Evolutionary conservation across 192 early-diverging fungal genomes (phyloP), one percentile per base, ranked within the genome.

Genomic region (Dissophora globulifera): DNA sequence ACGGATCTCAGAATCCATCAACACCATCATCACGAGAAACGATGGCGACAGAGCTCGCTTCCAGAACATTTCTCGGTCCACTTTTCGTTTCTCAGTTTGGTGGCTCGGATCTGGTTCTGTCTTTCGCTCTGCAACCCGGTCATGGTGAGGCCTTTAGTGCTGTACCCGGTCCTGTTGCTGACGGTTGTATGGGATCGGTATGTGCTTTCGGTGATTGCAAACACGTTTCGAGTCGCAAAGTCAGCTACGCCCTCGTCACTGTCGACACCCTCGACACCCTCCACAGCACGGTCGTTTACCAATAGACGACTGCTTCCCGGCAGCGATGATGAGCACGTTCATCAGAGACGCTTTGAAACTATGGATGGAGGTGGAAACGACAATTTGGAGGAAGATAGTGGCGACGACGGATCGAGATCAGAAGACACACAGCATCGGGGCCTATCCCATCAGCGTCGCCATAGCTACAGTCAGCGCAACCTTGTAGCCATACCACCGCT

Each of bases 131-230:
- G 69, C 26, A 49, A 58, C 31, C 69, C 69, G 11, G 15, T 72
- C 2, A 50, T 72, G 61, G 69, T 72, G 4, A 60, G 69, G 13
- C 69, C 69, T 0, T 35, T 72, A 38, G 69, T 72, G 16, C 15
- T 72, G 22, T 72, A 72, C 23, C 69, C 69, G 1, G 55, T 72
- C 8, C 19, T 72, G 41, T 29, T 72, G 0, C 38, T 64, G 53
- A 64, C 69, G 7, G 61, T 58, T 0, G 49, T 72, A 0, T 72
- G 69, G 69, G 69, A 72, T 27, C 60, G 69, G 29, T 72, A 72
- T 45, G 31, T 64, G 27, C 51, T 72, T 5, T 64, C 69, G 0
- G 1, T 72, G 9, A 46, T 56, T 13, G 54, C 59, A n/a, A 59
- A 56, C 2, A 35, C 33, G 16, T 46, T 53, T 50, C 26, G 25